Conservation (phyloP, 2,329 filamentous ascomycete species). For the Lasiodiplodia theobromae region DNA sequence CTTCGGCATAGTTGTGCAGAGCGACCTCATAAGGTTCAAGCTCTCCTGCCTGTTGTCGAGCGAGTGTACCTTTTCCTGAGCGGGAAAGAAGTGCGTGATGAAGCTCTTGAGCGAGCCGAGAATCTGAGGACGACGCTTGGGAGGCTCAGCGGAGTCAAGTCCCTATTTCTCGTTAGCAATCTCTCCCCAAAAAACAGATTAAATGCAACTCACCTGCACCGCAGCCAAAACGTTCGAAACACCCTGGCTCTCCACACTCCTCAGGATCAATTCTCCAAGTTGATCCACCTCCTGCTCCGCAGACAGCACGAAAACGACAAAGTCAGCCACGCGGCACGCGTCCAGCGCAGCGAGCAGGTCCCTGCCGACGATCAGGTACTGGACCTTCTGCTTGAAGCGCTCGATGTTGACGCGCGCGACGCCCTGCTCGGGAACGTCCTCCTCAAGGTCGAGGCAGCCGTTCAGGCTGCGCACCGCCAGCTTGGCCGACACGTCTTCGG, state of each 20-base stretch:
- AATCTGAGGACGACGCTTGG: conserved; percentile 79
- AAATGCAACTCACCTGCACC: conserved; percentile 61
- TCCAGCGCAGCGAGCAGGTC: conserved; percentile 82
- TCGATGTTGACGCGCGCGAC: conserved; percentile 75
- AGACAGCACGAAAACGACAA: conserved; percentile 85
- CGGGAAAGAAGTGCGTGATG: conserved; percentile 92
- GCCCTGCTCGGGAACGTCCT: conserved; percentile 65
- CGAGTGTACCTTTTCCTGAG: conserved; percentile 88
- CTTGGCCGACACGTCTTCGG: conserved; percentile 71
- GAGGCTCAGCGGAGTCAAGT: conserved; percentile 77
- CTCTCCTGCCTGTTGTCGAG: conserved; percentile 90
- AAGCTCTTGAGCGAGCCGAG: conserved; percentile 86
- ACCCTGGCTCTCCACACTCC: conserved; percentile 90
- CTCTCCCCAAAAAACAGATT: not conserved
- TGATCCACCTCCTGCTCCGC: conserved; percentile 83
- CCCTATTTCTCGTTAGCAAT: conserved; percentile 47
- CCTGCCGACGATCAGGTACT: conserved; percentile 78
- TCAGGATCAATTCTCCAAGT: conserved; percentile 82
- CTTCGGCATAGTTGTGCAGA: conserved; percentile 92
- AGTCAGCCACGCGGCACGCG: conserved; percentile 87
- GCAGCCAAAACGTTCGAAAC: conserved; percentile 90
- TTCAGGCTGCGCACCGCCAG: conserved; percentile 76
- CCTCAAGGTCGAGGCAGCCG: conserved; percentile 78
- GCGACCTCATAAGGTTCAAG: conserved; percentile 84
- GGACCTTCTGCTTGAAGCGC: conserved; percentile 92